phyloP scores from a whole-genome alignment of 2,329 filamentous ascomycete species.

The Fusarium neocosmosporiellum region DNA sequence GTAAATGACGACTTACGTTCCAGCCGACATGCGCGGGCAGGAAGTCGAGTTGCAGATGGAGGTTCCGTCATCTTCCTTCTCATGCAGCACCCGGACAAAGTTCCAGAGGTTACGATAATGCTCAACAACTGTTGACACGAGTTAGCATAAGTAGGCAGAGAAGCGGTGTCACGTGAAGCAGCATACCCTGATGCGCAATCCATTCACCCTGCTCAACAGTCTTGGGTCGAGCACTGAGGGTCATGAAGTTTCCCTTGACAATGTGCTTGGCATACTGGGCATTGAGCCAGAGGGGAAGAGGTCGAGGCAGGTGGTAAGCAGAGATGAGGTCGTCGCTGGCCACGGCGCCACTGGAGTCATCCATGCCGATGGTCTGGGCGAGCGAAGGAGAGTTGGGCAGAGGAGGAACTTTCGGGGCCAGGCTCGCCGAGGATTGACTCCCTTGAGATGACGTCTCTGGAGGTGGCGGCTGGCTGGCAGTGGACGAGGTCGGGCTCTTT shows the following conservation, averaged over 20 bases:
- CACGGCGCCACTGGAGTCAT: conserved; percentile 65
- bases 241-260: conserved; percentile 98
- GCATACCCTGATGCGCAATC: conserved; percentile 90
- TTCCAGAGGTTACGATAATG: conserved; percentile 91
- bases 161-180: neutral
- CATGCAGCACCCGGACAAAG: conserved; percentile 89
- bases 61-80: conserved; percentile 81
- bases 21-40: conserved; percentile 95
- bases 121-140: conserved; percentile 76
- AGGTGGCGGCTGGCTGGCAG: conserved; percentile 60
- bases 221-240: conserved; percentile 92
- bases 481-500: conserved; percentile 64
- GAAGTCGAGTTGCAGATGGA: conserved; percentile 86
- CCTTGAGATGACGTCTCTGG: conserved; percentile 59
- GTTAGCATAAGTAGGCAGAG: neutral
- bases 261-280: conserved; percentile 84
- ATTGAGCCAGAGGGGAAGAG: conserved; percentile 77
- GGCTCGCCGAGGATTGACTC: conserved; percentile 62
- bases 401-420: conserved; percentile 70
- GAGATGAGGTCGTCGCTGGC: conserved; percentile 66
- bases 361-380: conserved; percentile 75
- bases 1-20: conserved; percentile 72
- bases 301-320: conserved; percentile 73
- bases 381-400: conserved; percentile 73
- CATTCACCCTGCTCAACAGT: conserved; percentile 95